Evolutionary conservation across 257 asterid genomes (phyloP).

Genomic region (Salvia splendens): DNA sequence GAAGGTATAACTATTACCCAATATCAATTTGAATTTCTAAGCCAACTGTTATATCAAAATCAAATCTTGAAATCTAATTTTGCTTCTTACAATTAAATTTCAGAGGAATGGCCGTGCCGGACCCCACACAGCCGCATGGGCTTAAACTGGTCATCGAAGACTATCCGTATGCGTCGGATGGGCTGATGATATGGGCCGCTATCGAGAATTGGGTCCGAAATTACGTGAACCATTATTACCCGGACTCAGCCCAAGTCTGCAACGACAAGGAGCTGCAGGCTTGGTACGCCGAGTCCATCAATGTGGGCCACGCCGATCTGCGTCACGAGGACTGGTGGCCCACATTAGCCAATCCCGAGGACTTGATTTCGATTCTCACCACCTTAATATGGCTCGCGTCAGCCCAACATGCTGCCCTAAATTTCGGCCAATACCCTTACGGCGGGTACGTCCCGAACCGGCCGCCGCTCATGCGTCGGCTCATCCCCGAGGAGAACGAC

Average conservation of each 20-base stretch:
- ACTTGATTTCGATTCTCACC: slow-evolving; percentile 74
- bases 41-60: neutral
- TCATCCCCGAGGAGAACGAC: slow-evolving; percentile 73
- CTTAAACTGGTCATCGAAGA: slow-evolving; percentile 66
- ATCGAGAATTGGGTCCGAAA: slow-evolving; percentile 65
- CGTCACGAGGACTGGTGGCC: slow-evolving; percentile 95
- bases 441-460: slow-evolving; percentile 97
- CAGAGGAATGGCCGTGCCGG: slow-evolving; percentile 95
- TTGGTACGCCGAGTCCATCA: slow-evolving; percentile 93
- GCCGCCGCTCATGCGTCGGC: slow-evolving; percentile 82
- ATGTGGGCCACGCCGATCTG: slow-evolving; percentile 82
- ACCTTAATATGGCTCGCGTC: slow-evolving; percentile 88
- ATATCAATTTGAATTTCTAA: neutral
- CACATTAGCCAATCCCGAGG: slow-evolving; percentile 61
- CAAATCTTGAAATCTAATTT: slow-evolving; percentile 26
- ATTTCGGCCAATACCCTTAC: slow-evolving; percentile 94
- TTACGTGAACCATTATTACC: slow-evolving; percentile 72
- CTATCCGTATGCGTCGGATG: slow-evolving; percentile 90
- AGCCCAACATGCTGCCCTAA: slow-evolving; percentile 93
- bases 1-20: slow-evolving; percentile 55
- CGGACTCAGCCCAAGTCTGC: slow-evolving; percentile 56
- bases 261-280: slow-evolving; percentile 85
- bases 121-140: slow-evolving; percentile 75
- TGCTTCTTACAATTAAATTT: slow-evolving; percentile 17
- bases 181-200: slow-evolving; percentile 82